Evolutionary conservation across 768 basidiomycete genomes (phyloP), one percentile per base, ranked within the genome.

Genomic region (Hypholoma fasciculare): DNA sequence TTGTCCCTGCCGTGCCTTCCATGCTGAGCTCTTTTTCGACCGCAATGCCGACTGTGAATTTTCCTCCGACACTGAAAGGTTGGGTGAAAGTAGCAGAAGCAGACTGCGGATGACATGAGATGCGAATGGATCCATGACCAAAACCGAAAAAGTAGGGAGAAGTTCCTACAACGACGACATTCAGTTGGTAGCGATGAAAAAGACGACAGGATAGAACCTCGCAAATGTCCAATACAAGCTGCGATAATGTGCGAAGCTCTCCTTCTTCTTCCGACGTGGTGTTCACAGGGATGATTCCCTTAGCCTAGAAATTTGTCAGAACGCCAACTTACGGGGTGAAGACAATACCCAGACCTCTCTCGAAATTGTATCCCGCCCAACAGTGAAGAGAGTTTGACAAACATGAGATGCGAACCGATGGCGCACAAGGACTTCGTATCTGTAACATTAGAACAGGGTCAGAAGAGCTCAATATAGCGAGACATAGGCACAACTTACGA

Each of bases 331-430:
- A 52, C 20, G 16, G 47, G 19, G 46, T 16, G 13, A 34, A 37
- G 50, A 34, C 8, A 9, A 40, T 20, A 37, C 19, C 40, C 58
- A 26, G 60, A 89, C 90, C 81, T 93, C 92, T 69, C 91, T 78
- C 23, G 82, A 75, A 44, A 92, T 72, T 0, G 90, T 90, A 44
- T 86, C 80, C 27, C 66, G 67, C 6, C 85, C 83, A 20, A 92
- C 83, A 1, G 80, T 81, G 62, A 98, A 80, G 61, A 97, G 74
- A 1, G 94, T 98, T 71, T 98, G 94, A 65, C 90, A 90, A 7
- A 97, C 96, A 83, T 98, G 96, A 23, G 95, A 96, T 14, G 90
- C 94, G 76, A 97, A 98, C 27, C 95, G 84, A 67, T 98, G 90
- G 66, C 80, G 85, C 27, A 82, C 75, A 26, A 95, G 78, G 20